Evolutionary conservation across 768 basidiomycete genomes (phyloP), one percentile per base, ranked within the genome.

Genomic region (Leccinum subtestaceum): DNA sequence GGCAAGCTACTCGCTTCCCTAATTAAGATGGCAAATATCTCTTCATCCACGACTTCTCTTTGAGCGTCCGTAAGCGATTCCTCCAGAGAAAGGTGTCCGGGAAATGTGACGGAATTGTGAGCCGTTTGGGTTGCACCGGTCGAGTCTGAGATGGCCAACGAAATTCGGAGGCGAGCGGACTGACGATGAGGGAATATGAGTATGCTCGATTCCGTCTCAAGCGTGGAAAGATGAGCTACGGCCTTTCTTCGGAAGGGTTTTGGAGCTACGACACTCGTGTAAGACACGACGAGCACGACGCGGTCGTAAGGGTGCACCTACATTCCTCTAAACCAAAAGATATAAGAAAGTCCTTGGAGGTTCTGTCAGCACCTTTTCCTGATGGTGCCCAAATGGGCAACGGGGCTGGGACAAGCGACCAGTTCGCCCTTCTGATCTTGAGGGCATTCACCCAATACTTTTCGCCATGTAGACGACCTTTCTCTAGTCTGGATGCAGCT

Each of bases 361-460:
- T 88, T 73, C 83, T 86, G 67, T 93, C 91, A 8, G 87, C 83
- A 27, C 89, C 88, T 72, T 90, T 91, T 13, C 88, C 90, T 0
- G 79, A 85, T 1, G 84, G 76, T 25, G 87, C 81, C 40, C 89
- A 90, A 43, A 76, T 74, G 13, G 89, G 91, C 40, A 92, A 78
- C 23, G 91, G 91, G 9, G 91, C 88, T 32, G 91, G 89, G 46
- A 88, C 82, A 34, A 94, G 74, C 13, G 87, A 81, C 92, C 92
- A 94, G 64, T 94, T 93, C 8, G 80, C 84, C 65, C 82, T 75
- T 61, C 92, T 77, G 48, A 90, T 86, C 68, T 84, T 88, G 49
- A 94, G 77, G 4, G 92, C 92, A 68, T 93, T 84, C 7, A 85
- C 78, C 92, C 92, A 94, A 64, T 93, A 93, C 59, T 78, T 84